Evolutionary conservation across 2,329 filamentous ascomycete genomes (phyloP).

Genomic region (Ploettnerulaceae sp.): DNA sequence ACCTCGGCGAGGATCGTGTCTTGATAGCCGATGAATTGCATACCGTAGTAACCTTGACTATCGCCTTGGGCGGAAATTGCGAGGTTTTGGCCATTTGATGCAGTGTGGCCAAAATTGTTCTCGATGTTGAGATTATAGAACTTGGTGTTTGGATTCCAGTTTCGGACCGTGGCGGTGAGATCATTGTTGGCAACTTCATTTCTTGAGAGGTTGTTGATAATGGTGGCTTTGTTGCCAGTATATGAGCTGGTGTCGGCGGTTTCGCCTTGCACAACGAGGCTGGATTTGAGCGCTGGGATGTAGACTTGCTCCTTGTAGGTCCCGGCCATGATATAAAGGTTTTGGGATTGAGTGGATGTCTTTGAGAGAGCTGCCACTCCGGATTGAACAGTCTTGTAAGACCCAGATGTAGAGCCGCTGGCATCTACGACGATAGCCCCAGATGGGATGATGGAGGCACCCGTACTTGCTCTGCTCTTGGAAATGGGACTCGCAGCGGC

Average conservation of each 20-base stretch:
- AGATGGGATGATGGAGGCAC: constrained; percentile 31
- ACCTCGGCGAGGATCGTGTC: constrained; percentile 48
- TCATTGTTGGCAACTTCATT: constrained; percentile 40
- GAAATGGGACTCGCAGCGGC: not conserved
- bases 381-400: constrained; percentile 20
- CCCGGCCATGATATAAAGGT: constrained; percentile 51
- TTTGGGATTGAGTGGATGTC: constrained; percentile 40
- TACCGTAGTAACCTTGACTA: constrained; percentile 54
- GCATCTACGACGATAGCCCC: constrained; percentile 43
- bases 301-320: constrained; percentile 55
- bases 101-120: constrained; percentile 27
- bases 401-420: constrained; percentile 34
- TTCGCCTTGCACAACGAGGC: constrained; percentile 51
- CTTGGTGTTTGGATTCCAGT: constrained; percentile 43
- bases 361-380: constrained; percentile 37
- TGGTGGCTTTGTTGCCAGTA: constrained; percentile 45
- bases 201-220: constrained; percentile 38
- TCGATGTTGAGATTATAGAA: constrained; percentile 55
- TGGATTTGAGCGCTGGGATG: constrained; percentile 41
- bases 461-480: not conserved
- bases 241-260: constrained; percentile 44
- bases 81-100: constrained; percentile 45
- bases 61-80: constrained; percentile 48
- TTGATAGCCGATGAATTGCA: constrained; percentile 50
- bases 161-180: constrained; percentile 32